Percentiles rank a stretch among this genome's conserved stretches.
phyloP scores from a whole-genome alignment of 768 basidiomycete genomes.

The Leccinum boreale region DNA sequence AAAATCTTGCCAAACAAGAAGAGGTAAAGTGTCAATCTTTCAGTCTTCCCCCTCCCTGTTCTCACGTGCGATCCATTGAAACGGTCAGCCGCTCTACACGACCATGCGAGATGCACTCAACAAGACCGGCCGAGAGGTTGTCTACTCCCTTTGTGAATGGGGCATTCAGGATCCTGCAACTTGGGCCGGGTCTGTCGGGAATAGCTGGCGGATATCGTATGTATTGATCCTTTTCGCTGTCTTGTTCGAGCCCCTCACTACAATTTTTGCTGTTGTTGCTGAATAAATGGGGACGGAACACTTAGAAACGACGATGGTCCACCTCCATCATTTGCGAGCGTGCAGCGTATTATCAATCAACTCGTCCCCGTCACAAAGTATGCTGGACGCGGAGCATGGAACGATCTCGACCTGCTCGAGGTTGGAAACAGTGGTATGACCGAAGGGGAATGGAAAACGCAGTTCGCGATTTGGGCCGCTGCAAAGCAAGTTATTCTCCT shows the following conservation, averaged over 20 bases:
- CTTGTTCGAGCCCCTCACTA: neutral
- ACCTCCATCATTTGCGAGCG: slow-evolving; percentile 8
- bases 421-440: slow-evolving; percentile 48
- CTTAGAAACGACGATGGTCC: slow-evolving; percentile 11
- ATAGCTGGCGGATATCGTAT: slow-evolving; percentile 51
- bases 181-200: slow-evolving; percentile 43
- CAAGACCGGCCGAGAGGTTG: slow-evolving; percentile 22
- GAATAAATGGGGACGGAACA: neutral
- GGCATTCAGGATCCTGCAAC: slow-evolving; percentile 53
- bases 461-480: slow-evolving; percentile 14
- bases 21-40: neutral
- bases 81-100: neutral
- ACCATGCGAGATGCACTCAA: slow-evolving; percentile 11
- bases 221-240: neutral
- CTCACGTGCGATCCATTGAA: neutral
- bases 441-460: slow-evolving; percentile 5
- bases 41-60: neutral
- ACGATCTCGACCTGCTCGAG: slow-evolving; percentile 53
- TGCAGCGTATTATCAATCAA: slow-evolving; percentile 15
- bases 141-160: slow-evolving; percentile 52
- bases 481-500: slow-evolving; percentile 2
- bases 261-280: neutral
- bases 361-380: slow-evolving; percentile 47
- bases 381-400: slow-evolving; percentile 44
- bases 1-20: neutral